Conservation (phyloP, 2,329 filamentous ascomycete species). For the Mariannaea elegans region DNA sequence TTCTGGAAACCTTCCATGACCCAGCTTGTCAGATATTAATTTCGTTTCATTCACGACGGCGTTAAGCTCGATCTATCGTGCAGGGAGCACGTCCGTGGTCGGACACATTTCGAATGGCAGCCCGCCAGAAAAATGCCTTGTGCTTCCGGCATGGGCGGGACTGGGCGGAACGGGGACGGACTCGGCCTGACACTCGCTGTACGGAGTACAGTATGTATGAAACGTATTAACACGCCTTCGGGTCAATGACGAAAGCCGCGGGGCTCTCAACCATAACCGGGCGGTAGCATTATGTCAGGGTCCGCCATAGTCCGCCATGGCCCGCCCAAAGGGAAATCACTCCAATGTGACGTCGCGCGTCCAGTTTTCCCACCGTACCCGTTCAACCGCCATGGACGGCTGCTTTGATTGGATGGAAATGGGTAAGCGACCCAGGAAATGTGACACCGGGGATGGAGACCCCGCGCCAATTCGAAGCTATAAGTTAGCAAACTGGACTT, state of each 20-base stretch:
- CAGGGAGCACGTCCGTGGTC: constrained; percentile 13
- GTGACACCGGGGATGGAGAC: background rate
- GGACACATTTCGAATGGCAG: constrained; percentile 10
- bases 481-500: too few species aligned
- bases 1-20: constrained; percentile 28
- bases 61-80: background rate
- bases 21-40: background rate
- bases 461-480: background rate
- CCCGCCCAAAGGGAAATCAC: constrained; percentile 14
- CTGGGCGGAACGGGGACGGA: too few species aligned
- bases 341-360: constrained; percentile 29
- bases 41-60: constrained; percentile 11
- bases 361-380: constrained; percentile 19
- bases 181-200: too few species aligned
- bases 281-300: too few species aligned
- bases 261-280: background rate
- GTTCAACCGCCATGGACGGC: constrained; percentile 2
- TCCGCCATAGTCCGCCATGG: constrained; percentile 17
- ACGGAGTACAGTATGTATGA: too few species aligned
- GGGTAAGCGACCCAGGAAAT: constrained; percentile 21
- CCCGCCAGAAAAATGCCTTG: constrained; percentile 11
- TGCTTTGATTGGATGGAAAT: constrained; percentile 29
- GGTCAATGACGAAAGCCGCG: too few species aligned
- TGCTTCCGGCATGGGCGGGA: too few species aligned
- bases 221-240: too few species aligned